phyloP scores from a whole-genome alignment of 202 grass and related monocot species.

The Panicum virgatum region DNA sequence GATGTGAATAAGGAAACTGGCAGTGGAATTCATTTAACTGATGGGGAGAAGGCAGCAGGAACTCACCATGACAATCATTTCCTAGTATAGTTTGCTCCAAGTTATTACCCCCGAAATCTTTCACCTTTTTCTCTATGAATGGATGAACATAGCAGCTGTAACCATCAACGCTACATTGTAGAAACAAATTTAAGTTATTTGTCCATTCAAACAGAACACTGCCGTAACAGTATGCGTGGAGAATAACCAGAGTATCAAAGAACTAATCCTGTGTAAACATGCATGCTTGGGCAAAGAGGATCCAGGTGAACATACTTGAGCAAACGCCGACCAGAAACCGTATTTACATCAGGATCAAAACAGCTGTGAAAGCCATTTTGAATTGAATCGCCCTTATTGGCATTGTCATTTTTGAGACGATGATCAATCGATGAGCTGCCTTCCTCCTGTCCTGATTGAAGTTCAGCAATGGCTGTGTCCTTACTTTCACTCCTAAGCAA shows the following conservation, averaged over 20 bases:
- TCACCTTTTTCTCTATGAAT: slow-evolving; percentile 59
- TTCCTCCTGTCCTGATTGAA: slow-evolving; percentile 39
- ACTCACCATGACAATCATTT: slow-evolving; percentile 54
- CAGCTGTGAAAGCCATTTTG: slow-evolving; percentile 48
- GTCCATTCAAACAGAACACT: slow-evolving; percentile 14
- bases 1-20: slow-evolving; percentile 1
- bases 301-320: slow-evolving; percentile 40
- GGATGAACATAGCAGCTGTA: slow-evolving; percentile 68
- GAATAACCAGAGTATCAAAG: not conserved
- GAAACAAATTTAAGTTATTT: slow-evolving; percentile 1
- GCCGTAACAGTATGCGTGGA: not conserved
- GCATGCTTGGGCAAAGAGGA: not conserved
- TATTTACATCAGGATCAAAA: slow-evolving; percentile 22
- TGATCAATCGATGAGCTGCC: slow-evolving; percentile 43
- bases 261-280: not conserved
- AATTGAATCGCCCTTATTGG: slow-evolving; percentile 32
- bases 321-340: slow-evolving; percentile 26
- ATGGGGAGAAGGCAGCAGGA: not conserved
- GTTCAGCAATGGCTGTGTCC: slow-evolving; percentile 27
- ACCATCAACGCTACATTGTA: slow-evolving; percentile 58
- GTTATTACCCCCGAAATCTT: slow-evolving; percentile 38
- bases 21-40: slow-evolving; percentile 13
- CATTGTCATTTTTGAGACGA: slow-evolving; percentile 35
- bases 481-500: slow-evolving; percentile 40
- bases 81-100: slow-evolving; percentile 34